These are phyloP conservation scores for Rhodotorula sp. DNA, from an alignment of 1,284 basidiomycete species.

Conservation along the genomic window DNA sequence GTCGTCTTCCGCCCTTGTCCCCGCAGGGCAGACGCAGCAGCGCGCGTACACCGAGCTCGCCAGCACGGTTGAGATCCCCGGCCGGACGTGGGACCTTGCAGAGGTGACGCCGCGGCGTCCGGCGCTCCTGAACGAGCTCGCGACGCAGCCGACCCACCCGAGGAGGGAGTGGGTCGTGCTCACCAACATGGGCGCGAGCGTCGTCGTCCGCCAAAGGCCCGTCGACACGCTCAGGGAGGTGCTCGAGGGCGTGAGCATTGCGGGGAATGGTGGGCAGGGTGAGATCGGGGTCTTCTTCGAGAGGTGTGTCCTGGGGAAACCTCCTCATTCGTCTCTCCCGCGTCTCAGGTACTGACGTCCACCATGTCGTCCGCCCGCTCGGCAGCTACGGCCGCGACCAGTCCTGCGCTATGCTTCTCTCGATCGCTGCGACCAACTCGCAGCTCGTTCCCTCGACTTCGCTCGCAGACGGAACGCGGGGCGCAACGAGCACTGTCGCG, in stretches of 20 bases:
- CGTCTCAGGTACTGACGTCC: not conserved
- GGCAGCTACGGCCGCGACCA: conserved; percentile 83
- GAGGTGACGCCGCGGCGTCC: conserved; percentile 53
- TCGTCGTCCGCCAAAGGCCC: conserved; percentile 78
- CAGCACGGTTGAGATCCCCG: conserved; percentile 71
- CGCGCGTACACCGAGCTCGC: conserved; percentile 61
- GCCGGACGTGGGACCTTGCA: conserved; percentile 76
- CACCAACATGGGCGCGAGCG: conserved; percentile 79
- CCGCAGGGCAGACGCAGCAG: not conserved
- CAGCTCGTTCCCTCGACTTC: conserved; percentile 24
- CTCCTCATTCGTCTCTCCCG: not conserved
- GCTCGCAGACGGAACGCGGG: conserved; percentile 51
- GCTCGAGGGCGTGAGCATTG: conserved; percentile 48
- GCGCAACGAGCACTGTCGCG: conserved; percentile 52
- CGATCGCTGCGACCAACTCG: conserved; percentile 57
- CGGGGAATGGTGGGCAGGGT: conserved; percentile 39
- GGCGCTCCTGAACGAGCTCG: conserved; percentile 68
- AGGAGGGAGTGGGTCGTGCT: conserved; percentile 80
- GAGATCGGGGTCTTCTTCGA: conserved; percentile 46
- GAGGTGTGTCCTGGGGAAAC: conserved; percentile 39
- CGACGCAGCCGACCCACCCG: conserved; percentile 71
- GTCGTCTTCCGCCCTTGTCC: conserved; percentile 12
- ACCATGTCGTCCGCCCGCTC: not conserved
- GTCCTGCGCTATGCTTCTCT: conserved; percentile 87
- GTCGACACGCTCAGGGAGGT: conserved; percentile 70